Evolutionary conservation across 176 grass and related monocot genomes (phyloP).

Genomic region (Thalia dealbata): DNA sequence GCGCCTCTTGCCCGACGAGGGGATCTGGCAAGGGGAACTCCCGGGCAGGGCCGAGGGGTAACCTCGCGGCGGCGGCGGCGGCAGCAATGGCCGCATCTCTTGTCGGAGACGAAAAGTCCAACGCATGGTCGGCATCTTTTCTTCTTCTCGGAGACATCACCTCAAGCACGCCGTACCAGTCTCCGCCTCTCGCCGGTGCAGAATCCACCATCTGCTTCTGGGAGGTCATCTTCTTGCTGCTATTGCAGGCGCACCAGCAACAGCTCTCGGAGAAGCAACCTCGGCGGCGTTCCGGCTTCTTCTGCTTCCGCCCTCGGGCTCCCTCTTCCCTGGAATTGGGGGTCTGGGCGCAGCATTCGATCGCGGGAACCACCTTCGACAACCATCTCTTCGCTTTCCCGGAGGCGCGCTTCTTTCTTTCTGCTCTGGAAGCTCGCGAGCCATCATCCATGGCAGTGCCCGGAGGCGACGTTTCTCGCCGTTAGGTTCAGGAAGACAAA

Average conservation of each 20-base stretch:
- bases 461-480: too few species aligned
- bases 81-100: neutral
- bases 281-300: neutral
- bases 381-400: neutral
- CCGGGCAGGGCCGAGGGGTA: neutral
- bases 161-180: neutral
- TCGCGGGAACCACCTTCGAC: neutral
- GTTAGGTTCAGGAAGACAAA: too few species aligned
- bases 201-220: neutral
- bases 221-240: neutral
- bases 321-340: neutral
- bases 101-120: neutral
- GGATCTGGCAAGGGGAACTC: conserved; percentile 1
- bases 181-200: neutral
- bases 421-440: neutral
- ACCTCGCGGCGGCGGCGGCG: neutral
- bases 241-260: neutral
- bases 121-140: neutral
- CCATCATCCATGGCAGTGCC: too few species aligned
- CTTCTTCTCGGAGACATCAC: neutral
- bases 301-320: neutral
- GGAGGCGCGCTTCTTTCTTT: neutral
- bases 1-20: conserved; percentile 3
- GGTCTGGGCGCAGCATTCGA: neutral
- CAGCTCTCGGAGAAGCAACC: neutral